phyloP scores from a whole-genome alignment of 768 basidiomycete species.

The Naganishia vishniacii region DNA sequence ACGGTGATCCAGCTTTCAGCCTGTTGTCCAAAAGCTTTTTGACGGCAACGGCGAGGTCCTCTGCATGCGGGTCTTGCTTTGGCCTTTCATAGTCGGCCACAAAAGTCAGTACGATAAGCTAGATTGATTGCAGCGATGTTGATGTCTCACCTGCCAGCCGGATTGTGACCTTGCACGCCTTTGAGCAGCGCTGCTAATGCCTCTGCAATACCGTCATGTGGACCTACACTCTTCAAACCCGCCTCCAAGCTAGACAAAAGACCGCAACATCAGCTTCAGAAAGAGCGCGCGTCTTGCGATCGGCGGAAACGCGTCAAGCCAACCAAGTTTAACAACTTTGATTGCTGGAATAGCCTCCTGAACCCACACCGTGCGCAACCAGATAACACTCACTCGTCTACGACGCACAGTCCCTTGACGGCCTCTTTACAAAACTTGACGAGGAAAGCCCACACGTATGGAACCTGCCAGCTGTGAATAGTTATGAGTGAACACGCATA shows the following conservation, averaged over 20 bases:
- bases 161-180: conserved; percentile 15
- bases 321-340: too few relatives aligned
- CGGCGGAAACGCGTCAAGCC: conserved; percentile 17
- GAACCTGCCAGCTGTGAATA: conserved; percentile 25
- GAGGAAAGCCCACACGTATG: conserved; percentile 28
- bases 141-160: not conserved
- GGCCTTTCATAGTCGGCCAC: conserved; percentile 8
- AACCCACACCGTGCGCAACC: not conserved
- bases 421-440: conserved; percentile 19
- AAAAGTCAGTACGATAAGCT: not conserved
- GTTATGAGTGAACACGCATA: not conserved
- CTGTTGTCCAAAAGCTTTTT: conserved; percentile 14
- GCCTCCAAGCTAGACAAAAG: conserved; percentile 7
- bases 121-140: not conserved
- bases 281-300: conserved; percentile 1
- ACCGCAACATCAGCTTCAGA: not conserved
- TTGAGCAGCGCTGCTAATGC: conserved; percentile 2
- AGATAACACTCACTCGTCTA: conserved; percentile 28
- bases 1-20: conserved; percentile 18
- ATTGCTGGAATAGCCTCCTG: too few relatives aligned
- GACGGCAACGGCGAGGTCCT: conserved; percentile 9
- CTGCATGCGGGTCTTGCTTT: conserved; percentile 1
- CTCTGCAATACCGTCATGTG: conserved; percentile 15
- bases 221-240: conserved; percentile 11
- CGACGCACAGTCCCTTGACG: conserved; percentile 23